Percentiles rank a stretch among this genome's conserved stretches.
These are phyloP conservation scores for Penicillium decumbens DNA, from an alignment of 2,329 filamentous ascomycete genomes.

Conservation along the genomic window DNA sequence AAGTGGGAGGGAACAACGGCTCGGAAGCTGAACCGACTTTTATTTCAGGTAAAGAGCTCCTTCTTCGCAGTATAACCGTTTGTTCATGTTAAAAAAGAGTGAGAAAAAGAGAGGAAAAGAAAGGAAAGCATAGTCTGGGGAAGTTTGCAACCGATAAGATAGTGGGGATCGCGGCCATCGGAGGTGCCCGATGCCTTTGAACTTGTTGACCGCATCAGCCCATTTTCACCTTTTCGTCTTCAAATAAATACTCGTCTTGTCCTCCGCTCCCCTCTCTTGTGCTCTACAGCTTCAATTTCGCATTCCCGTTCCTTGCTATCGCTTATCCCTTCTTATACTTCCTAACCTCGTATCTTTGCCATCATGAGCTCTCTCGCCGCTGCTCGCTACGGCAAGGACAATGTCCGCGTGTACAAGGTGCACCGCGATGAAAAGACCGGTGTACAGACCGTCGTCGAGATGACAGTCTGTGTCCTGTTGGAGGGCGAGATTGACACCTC, in stretches of 20 bases:
- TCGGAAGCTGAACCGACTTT: neutral
- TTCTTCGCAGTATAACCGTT: neutral
- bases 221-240: constrained; percentile 5
- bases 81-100: too few relatives aligned
- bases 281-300: neutral
- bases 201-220: constrained; percentile 11
- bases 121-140: neutral
- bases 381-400: constrained; percentile 67
- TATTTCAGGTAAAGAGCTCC: neutral
- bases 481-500: constrained; percentile 87
- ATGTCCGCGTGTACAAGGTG: constrained; percentile 96
- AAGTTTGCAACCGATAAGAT: constrained; percentile 27
- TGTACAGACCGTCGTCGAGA: constrained; percentile 82
- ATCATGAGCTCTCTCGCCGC: constrained; percentile 39
- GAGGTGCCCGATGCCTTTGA: constrained; percentile 33
- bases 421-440: constrained; percentile 71
- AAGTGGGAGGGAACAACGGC: neutral
- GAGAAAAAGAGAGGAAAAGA: neutral
- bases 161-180: constrained; percentile 33
- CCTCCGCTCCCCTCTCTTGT: neutral
- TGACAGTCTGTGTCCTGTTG: constrained; percentile 88
- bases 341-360: neutral
- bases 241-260: constrained; percentile 14
- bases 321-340: constrained; percentile 8
- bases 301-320: neutral